Evolutionary conservation across 176 grass and related monocot species (phyloP).

Genomic region (Urochloa ruziziensis): DNA sequence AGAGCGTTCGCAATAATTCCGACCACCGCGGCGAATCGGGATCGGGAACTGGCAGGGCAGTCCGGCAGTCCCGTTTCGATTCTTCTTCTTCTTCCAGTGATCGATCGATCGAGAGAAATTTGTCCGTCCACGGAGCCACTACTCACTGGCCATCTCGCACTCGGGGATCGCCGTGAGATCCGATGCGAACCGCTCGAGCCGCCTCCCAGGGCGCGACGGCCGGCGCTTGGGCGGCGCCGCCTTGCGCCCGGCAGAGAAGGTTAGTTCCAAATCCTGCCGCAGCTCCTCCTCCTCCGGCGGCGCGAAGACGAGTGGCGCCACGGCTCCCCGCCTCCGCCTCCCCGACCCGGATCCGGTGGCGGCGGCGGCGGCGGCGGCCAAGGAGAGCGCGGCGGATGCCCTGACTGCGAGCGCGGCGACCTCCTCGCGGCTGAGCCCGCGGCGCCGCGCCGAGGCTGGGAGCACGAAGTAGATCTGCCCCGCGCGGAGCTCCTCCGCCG

Average conservation of each 20-base stretch:
- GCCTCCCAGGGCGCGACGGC: background rate
- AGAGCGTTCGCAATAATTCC: too few species aligned
- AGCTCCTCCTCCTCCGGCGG: background rate
- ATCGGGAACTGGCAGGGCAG: too few species aligned
- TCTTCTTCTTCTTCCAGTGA: background rate
- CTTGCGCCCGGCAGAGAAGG: background rate
- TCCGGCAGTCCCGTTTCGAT: background rate
- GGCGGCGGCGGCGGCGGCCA: background rate
- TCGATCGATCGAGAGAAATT: background rate
- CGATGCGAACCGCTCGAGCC: constrained; percentile 33
- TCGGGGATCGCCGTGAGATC: constrained; percentile 64
- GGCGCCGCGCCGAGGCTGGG: constrained; percentile 25
- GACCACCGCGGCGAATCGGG: too few species aligned
- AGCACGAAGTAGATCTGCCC: constrained; percentile 79
- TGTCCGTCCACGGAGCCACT: too few species aligned
- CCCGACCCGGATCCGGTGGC: background rate
- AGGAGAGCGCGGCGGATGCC: constrained; percentile 43
- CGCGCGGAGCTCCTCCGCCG: constrained; percentile 30
- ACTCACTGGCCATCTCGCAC: constrained; percentile 31
- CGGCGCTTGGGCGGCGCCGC: background rate
- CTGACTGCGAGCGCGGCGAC: constrained; percentile 58
- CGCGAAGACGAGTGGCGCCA: constrained; percentile 45
- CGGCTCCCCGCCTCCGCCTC: constrained; percentile 5
- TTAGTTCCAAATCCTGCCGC: background rate
- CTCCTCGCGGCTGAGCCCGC: constrained; percentile 41